Conservation (phyloP, 345 rosid genomes). For the Stellera chamaejasme region DNA sequence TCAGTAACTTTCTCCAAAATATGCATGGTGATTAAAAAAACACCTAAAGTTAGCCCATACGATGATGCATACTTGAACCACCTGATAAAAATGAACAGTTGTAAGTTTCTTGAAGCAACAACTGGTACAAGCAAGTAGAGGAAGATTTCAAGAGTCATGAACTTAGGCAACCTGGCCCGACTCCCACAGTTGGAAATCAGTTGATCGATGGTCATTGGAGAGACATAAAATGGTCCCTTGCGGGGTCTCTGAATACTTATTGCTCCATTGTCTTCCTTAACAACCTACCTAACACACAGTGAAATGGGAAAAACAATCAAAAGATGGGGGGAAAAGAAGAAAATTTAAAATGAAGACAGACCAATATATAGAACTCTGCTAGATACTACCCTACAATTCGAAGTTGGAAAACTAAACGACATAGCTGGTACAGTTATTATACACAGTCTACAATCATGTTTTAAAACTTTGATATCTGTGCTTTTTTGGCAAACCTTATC, state of each 20-base stretch:
- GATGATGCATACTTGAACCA: slow-evolving; percentile 70
- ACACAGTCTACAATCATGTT: too few species aligned
- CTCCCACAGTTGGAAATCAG: slow-evolving; percentile 56
- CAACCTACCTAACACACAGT: slow-evolving; percentile 39
- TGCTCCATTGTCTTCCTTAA: slow-evolving; percentile 81
- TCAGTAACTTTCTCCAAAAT: slow-evolving; percentile 63
- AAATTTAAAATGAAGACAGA: too few species aligned
- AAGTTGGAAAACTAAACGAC: too few species aligned
- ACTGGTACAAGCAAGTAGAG: not conserved
- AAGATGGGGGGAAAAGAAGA: too few species aligned
- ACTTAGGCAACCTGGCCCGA: slow-evolving; percentile 62
- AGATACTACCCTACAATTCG: too few species aligned
- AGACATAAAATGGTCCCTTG: slow-evolving; percentile 85
- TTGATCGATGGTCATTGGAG: slow-evolving; percentile 66
- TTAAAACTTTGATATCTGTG: too few species aligned
- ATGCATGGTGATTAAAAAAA: slow-evolving; percentile 53
- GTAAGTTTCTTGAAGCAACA: slow-evolving; percentile 10
- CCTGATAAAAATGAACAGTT: slow-evolving; percentile 31
- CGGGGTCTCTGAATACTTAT: slow-evolving; percentile 71
- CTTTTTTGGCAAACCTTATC: too few species aligned
- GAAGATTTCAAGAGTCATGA: slow-evolving; percentile 2
- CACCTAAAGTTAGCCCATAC: slow-evolving; percentile 57
- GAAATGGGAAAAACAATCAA: slow-evolving; percentile 5
- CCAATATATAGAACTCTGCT: too few species aligned
- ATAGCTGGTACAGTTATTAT: too few species aligned